Conservation (phyloP, 495 filamentous ascomycete genomes). For the Podospora fimiseda region DNA sequence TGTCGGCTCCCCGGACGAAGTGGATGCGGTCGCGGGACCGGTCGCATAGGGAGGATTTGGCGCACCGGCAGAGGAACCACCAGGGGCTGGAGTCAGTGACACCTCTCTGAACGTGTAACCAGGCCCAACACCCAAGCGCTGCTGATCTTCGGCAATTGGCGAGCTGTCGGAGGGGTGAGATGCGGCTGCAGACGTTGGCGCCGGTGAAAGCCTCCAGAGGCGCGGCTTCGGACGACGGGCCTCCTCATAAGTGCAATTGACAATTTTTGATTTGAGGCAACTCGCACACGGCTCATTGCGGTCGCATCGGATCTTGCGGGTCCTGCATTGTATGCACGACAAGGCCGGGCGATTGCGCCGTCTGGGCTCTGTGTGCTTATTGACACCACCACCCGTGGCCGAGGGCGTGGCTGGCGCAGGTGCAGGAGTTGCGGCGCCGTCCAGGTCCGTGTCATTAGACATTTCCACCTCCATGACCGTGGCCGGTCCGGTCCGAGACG, state of each 20-base stretch:
- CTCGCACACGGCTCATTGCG: slow-evolving; percentile 45
- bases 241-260: slow-evolving; percentile 40
- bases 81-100: slow-evolving; percentile 5
- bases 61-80: not conserved
- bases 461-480: slow-evolving; percentile 20
- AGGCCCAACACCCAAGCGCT: slow-evolving; percentile 5
- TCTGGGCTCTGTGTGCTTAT: slow-evolving; percentile 18
- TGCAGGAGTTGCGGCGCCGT: slow-evolving; percentile 6
- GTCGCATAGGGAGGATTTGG: not conserved
- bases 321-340: slow-evolving; percentile 48
- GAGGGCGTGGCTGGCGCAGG: slow-evolving; percentile 7
- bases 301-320: slow-evolving; percentile 52
- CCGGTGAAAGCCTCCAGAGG: slow-evolving; percentile 25
- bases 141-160: slow-evolving; percentile 8
- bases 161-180: slow-evolving; percentile 10
- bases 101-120: slow-evolving; percentile 9
- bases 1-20: slow-evolving; percentile 4
- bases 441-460: slow-evolving; percentile 12
- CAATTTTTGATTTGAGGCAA: slow-evolving; percentile 41
- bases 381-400: slow-evolving; percentile 2
- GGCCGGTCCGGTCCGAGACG: not conserved
- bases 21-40: not conserved
- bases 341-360: slow-evolving; percentile 40
- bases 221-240: slow-evolving; percentile 28
- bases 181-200: slow-evolving; percentile 8